Evolutionary conservation across 345 rosid species (phyloP).

Genomic region (Streptanthus diversifolius): DNA sequence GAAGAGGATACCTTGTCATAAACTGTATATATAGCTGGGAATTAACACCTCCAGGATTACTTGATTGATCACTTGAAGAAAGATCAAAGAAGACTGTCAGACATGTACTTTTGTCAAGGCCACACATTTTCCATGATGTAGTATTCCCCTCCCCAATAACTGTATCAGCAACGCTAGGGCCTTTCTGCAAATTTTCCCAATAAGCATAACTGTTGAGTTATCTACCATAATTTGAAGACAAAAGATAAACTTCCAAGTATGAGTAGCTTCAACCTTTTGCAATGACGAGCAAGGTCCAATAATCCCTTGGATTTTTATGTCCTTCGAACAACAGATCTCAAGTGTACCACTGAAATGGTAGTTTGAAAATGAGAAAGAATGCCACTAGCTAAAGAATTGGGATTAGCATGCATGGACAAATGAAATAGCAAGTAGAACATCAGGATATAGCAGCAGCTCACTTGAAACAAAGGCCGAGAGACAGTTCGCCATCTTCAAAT

Average conservation of each 20-base stretch:
- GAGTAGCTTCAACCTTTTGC: slow-evolving; percentile 65
- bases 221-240: not conserved
- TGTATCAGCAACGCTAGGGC: slow-evolving; percentile 80
- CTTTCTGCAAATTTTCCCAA: slow-evolving; percentile 70
- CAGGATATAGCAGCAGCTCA: slow-evolving; percentile 36
- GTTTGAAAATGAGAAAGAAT: slow-evolving; percentile 27
- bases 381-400: slow-evolving; percentile 2
- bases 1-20: slow-evolving; percentile 64
- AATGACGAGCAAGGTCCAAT: slow-evolving; percentile 95
- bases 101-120: slow-evolving; percentile 93
- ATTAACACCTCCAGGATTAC: slow-evolving; percentile 60
- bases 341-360: slow-evolving; percentile 66
- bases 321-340: slow-evolving; percentile 90
- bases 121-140: slow-evolving; percentile 94
- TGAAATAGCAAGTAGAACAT: slow-evolving; percentile 6
- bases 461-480: slow-evolving; percentile 97
- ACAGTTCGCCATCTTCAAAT: slow-evolving; percentile 86
- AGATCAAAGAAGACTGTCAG: slow-evolving; percentile 91
- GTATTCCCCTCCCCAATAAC: slow-evolving; percentile 91
- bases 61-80: slow-evolving; percentile 69
- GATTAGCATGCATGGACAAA: slow-evolving; percentile 11
- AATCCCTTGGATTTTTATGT: slow-evolving; percentile 87
- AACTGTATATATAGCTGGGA: slow-evolving; percentile 86
- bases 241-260: not conserved
- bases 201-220: slow-evolving; percentile 9